These are phyloP conservation scores for Alternaria sp. DNA, from an alignment of 2,329 filamentous ascomycete genomes.

Conservation along the genomic window DNA sequence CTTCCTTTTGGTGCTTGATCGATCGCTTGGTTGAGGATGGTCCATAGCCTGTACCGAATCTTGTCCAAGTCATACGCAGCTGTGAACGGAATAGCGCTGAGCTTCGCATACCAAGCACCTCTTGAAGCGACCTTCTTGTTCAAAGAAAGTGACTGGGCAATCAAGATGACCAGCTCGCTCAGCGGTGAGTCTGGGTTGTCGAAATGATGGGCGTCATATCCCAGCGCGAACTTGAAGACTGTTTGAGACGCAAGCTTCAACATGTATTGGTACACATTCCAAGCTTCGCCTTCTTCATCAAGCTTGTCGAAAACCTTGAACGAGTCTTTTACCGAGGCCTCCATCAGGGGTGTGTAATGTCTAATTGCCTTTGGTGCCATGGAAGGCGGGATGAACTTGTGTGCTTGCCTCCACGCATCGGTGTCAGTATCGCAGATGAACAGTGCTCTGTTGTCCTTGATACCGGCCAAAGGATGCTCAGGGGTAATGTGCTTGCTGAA, in stretches of 20 bases:
- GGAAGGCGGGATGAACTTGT: constrained; percentile 26
- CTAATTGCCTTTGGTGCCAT: constrained; percentile 22
- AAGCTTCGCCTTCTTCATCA: constrained; percentile 21
- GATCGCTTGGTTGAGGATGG: constrained; percentile 16
- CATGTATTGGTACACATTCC: constrained; percentile 29
- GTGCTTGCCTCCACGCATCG: constrained; percentile 15
- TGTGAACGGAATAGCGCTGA: constrained; percentile 17
- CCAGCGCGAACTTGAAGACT: constrained; percentile 20
- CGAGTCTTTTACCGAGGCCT: constrained; percentile 18
- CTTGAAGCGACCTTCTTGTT: constrained; percentile 24
- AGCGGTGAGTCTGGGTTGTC: constrained; percentile 13
- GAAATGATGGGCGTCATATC: constrained; percentile 22
- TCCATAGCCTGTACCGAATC: constrained; percentile 10
- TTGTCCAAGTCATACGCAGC: constrained; percentile 16
- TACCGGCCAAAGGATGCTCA: constrained; percentile 17
- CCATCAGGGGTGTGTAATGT: constrained; percentile 25
- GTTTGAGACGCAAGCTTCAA: constrained; percentile 23
- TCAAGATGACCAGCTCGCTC: constrained; percentile 19
- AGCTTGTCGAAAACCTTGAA: constrained; percentile 30
- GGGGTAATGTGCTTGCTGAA: constrained; percentile 23
- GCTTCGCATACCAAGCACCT: constrained; percentile 22
- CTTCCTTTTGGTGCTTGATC: constrained; percentile 20
- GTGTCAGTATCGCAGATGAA: constrained; percentile 24
- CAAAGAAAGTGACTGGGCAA: constrained; percentile 18
- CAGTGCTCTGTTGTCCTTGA: constrained; percentile 21